phyloP scores from a whole-genome alignment of 345 rosid genomes.

The Eucalyptus tenuipes region DNA sequence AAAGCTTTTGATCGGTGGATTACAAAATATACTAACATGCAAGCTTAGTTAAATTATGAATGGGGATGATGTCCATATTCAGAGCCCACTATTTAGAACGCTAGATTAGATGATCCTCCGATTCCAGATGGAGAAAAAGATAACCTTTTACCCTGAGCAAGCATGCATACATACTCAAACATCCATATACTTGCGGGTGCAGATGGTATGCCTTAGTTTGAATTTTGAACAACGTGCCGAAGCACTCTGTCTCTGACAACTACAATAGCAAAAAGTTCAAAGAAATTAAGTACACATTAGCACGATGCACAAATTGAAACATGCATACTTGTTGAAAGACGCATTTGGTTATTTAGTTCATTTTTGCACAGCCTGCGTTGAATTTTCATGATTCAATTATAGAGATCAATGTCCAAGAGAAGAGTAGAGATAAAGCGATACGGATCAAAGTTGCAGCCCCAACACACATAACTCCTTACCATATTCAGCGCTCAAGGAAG shows the following conservation, averaged over 20 bases:
- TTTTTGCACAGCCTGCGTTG: neutral
- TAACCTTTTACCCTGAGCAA: neutral
- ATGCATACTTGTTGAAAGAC: neutral
- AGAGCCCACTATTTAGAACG: neutral
- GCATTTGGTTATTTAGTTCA: neutral
- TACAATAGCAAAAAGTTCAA: neutral
- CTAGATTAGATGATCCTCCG: neutral
- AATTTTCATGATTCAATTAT: no score
- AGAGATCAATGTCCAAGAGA: no score
- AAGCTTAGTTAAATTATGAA: neutral
- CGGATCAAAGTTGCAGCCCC: neutral
- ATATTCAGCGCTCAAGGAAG: neutral
- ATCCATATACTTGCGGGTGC: neutral
- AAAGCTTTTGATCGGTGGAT: neutral
- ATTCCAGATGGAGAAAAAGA: neutral
- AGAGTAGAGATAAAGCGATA: no score
- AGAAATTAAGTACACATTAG: neutral
- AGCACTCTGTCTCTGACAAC: neutral
- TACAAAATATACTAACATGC: neutral
- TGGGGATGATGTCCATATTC: neutral
- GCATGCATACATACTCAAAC: neutral
- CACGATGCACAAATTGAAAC: neutral
- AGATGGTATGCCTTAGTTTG: neutral
- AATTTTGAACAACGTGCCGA: neutral
- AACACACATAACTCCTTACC: neutral